Evolutionary conservation across 1,284 basidiomycete genomes (phyloP), one percentile per base, ranked within the genome.

Genomic region (Trichosporon coremiiforme): DNA sequence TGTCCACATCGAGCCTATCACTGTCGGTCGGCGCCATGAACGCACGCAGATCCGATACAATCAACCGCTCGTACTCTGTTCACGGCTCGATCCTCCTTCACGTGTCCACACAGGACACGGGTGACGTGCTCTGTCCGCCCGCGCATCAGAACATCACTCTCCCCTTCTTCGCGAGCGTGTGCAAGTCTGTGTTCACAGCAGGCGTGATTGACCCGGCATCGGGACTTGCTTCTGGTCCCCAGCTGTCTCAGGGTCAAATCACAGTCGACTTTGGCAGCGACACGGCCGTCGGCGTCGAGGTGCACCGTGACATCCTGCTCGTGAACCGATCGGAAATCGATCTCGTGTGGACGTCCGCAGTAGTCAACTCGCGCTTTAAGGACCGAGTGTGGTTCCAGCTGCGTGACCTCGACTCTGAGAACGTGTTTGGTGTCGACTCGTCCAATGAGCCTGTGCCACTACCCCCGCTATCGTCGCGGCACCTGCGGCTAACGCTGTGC

Each of bases 261-360:
- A 47, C 70, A 0, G 64, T 82, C 41, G 81, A 82, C 65, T 82
- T 82, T 73, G 81, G 81, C 3, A 70, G 73, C n/a, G 80, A 81
- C 57, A 74, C 78, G 9, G 75, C 78, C n/a, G 77, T 80, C 4
- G 80, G 79, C 2, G 71, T 71, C 29, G 71, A 78, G 47, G 80
- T 78, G 41, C 76, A 82, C 68, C 76, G 81, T 10, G 81, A 82
- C 73, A 77, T 82, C 38, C 60, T 82, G 20, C 74, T 82, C 15
- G 80, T 82, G 57, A 82, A 82, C 64, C 78, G 81, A 45, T 80
- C 79, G 31, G 81, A 82, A 70, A 80, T 81, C 53, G 81, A 82
- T 64, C 72, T 81, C 15, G 77, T 81, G 33, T 82, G 81, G 81
- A 78, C 70, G 2, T 80, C 79, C 0, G 69, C 75, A 1, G 78